Conservation (phyloP, 441 rosid genomes). For the Pelargonium fulgidum region DNA sequence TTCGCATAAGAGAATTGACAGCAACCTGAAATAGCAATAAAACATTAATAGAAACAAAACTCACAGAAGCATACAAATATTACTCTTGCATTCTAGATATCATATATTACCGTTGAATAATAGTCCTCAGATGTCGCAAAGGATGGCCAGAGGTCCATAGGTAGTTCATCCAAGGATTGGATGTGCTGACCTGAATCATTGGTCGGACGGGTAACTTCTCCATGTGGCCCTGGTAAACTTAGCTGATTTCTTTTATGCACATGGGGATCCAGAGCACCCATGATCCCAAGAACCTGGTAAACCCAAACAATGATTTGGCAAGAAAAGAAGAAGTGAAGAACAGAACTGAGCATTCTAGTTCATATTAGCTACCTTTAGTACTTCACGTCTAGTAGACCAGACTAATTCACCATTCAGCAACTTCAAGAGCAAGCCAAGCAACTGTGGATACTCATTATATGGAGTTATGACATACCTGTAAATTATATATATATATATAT, state of each 20-base stretch:
- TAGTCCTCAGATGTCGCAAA: conserved; percentile 96
- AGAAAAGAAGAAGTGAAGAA: conserved; percentile 17
- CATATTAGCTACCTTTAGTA: conserved; percentile 64
- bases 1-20: conserved; percentile 91
- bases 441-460: conserved; percentile 80
- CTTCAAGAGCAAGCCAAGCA: conserved; percentile 92
- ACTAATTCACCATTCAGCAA: conserved; percentile 90
- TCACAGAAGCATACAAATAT: conserved; percentile 10
- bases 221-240: conserved; percentile 68
- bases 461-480: conserved; percentile 96
- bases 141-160: conserved; percentile 90
- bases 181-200: conserved; percentile 94
- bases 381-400: conserved; percentile 99
- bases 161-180: conserved; percentile 75
- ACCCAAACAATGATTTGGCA: conserved; percentile 22
- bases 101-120: conserved; percentile 71
- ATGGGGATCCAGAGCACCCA: conserved; percentile 99
- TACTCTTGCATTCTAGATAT: background rate
- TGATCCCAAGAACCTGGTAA: conserved; percentile 87
- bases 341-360: conserved; percentile 16
- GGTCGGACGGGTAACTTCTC: conserved; percentile 81
- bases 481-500: too few relatives aligned
- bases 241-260: conserved; percentile 87
- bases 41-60: conserved; percentile 20
- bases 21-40: conserved; percentile 60